phyloP scores from a whole-genome alignment of 768 basidiomycete genomes.

The Termitomyces sp. region DNA sequence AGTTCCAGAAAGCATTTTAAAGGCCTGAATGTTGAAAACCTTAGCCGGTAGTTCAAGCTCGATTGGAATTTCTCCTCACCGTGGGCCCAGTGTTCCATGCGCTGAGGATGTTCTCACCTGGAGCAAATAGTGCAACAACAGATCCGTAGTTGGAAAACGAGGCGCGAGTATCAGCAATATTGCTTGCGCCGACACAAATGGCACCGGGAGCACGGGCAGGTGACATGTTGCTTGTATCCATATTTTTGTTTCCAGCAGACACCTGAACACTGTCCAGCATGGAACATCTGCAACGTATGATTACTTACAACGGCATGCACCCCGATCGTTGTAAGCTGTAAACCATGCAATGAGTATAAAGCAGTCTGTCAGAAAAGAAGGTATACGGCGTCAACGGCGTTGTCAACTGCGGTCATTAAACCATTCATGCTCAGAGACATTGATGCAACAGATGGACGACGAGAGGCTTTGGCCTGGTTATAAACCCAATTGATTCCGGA shows the following conservation, averaged over 20 bases:
- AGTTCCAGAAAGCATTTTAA: background rate
- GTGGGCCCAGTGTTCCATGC: background rate
- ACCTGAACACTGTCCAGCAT: background rate
- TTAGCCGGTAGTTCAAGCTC: background rate
- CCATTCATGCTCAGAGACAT: background rate
- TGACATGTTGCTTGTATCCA: background rate
- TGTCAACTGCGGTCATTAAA: background rate
- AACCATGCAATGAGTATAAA: background rate
- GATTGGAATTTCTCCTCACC: background rate
- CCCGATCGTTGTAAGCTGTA: background rate
- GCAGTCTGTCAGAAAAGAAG: background rate
- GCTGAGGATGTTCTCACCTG: background rate
- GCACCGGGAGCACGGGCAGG: background rate
- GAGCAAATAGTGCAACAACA: background rate
- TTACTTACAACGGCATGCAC: background rate
- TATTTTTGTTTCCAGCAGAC: background rate
- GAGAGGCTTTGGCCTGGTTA: background rate
- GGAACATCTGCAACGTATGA: background rate
- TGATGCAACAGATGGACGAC: background rate
- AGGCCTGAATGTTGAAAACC: background rate
- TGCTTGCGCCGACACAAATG: background rate
- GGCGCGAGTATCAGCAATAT: background rate
- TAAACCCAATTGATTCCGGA: background rate
- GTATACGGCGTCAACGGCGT: background rate
- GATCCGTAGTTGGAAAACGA: background rate